phyloP scores from a whole-genome alignment of 2,329 filamentous ascomycete species.

The Paraphoma chrysanthemicola region DNA sequence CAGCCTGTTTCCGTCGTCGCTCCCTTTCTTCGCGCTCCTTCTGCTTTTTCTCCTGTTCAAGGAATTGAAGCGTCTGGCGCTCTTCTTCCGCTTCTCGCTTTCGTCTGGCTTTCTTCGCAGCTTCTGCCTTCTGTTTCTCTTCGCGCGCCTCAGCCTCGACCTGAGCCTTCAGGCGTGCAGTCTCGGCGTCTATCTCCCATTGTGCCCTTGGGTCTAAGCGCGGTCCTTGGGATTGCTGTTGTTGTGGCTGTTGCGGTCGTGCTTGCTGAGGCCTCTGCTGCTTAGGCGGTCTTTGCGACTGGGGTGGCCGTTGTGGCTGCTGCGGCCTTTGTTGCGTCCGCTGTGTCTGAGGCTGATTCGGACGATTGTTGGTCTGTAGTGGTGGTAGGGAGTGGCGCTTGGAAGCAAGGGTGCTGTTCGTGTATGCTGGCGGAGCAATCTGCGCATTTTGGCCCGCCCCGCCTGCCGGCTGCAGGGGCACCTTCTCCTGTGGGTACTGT shows the following conservation, averaged over 20 bases:
- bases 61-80: constrained; percentile 40
- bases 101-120: constrained; percentile 62
- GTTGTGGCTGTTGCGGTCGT: constrained; percentile 41
- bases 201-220: constrained; percentile 58
- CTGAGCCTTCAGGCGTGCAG: constrained; percentile 53
- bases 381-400: constrained; percentile 40
- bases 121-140: constrained; percentile 54
- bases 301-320: constrained; percentile 7
- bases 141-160: constrained; percentile 53
- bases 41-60: constrained; percentile 55
- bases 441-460: constrained; percentile 19
- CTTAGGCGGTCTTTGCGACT: constrained; percentile 12
- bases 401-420: constrained; percentile 17
- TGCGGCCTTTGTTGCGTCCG: constrained; percentile 8
- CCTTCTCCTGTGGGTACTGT: constrained; percentile 30
- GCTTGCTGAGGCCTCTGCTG: constrained; percentile 5
- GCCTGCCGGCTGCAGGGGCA: constrained; percentile 18
- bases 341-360: constrained; percentile 14
- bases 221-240: constrained; percentile 8
- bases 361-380: constrained; percentile 31
- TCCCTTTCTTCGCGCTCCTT: constrained; percentile 73
- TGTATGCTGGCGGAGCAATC: constrained; percentile 25
- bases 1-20: constrained; percentile 59
- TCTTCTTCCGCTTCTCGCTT: constrained; percentile 65
- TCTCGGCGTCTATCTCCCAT: constrained; percentile 61